Conservation (phyloP, 805 yeast genomes). For the Kodamaea laetipori region DNA sequence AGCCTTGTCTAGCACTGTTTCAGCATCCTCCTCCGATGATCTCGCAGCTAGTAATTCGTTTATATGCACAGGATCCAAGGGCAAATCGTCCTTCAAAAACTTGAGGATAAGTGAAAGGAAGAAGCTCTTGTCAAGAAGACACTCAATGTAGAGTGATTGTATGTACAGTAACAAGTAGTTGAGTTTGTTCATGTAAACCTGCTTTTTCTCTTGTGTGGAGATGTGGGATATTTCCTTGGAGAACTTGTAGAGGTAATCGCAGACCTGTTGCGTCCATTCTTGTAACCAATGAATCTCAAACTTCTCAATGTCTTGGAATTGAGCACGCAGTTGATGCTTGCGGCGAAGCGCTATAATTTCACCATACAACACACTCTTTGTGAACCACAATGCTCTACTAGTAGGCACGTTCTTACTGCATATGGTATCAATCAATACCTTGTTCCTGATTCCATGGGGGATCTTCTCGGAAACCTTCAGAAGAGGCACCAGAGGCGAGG, state of each 20-base stretch:
- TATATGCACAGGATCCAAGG: constrained; percentile 30
- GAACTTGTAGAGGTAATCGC: constrained; percentile 56
- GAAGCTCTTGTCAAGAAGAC: constrained; percentile 59
- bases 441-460: constrained; percentile 87
- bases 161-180: constrained; percentile 61
- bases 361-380: constrained; percentile 81
- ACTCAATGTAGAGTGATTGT: constrained; percentile 68
- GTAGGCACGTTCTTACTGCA: constrained; percentile 68
- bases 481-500: constrained; percentile 66
- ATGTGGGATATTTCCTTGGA: constrained; percentile 42
- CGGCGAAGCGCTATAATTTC: constrained; percentile 34
- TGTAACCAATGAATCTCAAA: constrained; percentile 67
- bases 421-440: constrained; percentile 71
- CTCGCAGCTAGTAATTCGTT: constrained; percentile 16
- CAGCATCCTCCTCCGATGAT: constrained; percentile 23
- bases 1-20: constrained; percentile 13
- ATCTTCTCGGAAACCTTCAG: constrained; percentile 70
- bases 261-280: constrained; percentile 89
- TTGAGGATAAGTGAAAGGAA: constrained; percentile 67
- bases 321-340: constrained; percentile 28
- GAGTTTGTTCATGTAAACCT: constrained; percentile 51
- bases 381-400: constrained; percentile 86
- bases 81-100: constrained; percentile 44
- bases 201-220: constrained; percentile 31
- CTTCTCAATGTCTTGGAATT: constrained; percentile 20